These are phyloP conservation scores for Colletotrichum costaricense DNA, from an alignment of 2,329 filamentous ascomycete species.

Conservation along the genomic window DNA sequence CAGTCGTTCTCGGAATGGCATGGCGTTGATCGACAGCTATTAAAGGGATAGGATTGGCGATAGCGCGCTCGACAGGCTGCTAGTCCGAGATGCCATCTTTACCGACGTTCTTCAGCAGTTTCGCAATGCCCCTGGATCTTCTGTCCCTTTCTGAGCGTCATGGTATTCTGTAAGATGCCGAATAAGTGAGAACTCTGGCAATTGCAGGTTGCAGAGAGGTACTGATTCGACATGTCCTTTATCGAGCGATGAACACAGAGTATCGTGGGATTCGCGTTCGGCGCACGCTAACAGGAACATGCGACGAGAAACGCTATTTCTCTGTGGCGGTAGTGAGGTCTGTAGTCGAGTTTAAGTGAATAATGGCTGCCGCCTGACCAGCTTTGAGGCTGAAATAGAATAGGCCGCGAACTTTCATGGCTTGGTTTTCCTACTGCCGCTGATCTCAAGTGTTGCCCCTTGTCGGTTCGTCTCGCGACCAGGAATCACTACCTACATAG, in stretches of 20 bases:
- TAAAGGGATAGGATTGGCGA: constrained; percentile 34
- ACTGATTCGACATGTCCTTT: not conserved
- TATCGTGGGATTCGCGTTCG: not conserved
- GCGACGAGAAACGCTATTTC: not conserved
- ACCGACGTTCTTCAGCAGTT: constrained; percentile 7
- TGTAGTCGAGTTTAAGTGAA: not conserved
- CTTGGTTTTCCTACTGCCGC: not conserved
- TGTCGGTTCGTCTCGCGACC: not conserved
- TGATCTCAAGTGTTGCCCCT: not conserved
- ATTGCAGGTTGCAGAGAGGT: too few relatives aligned
- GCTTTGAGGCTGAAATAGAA: not conserved
- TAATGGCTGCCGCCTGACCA: not conserved
- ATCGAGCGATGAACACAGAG: not conserved
- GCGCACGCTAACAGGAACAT: not conserved
- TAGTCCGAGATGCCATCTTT: not conserved
- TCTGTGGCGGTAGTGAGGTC: not conserved
- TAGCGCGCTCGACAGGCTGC: constrained; percentile 8
- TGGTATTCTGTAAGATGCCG: not conserved
- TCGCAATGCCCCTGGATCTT: not conserved
- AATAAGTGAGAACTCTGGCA: not conserved
- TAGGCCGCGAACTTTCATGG: not conserved
- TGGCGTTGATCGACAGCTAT: constrained; percentile 31
- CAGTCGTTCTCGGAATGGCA: constrained; percentile 20
- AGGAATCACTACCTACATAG: not conserved
- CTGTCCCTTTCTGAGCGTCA: not conserved